A percentile compares a stretch with the other conserved stretches of the same genome.
Evolutionary conservation across 169 alveolate species (phyloP).

Genomic region (Eimeria necatrix): DNA sequence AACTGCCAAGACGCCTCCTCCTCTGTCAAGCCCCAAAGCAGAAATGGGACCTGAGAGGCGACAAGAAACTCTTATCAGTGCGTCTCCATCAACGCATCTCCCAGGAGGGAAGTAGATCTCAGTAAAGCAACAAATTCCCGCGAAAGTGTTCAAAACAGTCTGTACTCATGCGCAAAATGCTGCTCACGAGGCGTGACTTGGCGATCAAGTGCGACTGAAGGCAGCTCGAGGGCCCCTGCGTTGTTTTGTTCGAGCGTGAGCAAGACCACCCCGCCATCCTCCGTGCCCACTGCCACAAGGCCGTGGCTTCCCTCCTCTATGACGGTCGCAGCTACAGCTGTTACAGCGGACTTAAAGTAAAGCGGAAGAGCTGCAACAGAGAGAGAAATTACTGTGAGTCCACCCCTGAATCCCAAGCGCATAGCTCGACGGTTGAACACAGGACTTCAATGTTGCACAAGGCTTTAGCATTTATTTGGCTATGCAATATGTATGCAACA

Average conservation of each 20-base stretch:
- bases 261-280: constrained; percentile 32
- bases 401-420: no score
- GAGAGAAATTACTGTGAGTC: no score
- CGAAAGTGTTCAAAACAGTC: neutral
- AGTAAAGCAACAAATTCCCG: neutral
- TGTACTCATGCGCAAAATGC: neutral
- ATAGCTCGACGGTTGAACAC: no score
- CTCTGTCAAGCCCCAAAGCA: constrained; percentile 47
- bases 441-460: no score
- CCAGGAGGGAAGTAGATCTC: neutral
- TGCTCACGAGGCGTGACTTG: constrained; percentile 20
- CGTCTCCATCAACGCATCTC: neutral
- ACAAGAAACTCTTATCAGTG: neutral
- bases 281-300: constrained; percentile 50
- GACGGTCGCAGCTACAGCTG: constrained; percentile 59
- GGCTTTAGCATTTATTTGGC: no score
- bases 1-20: constrained; percentile 1
- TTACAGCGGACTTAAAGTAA: constrained; percentile 55
- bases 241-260: constrained; percentile 24
- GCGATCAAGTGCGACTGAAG: constrained; percentile 4
- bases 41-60: constrained; percentile 18
- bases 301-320: neutral
- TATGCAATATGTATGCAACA: no score
- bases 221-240: neutral
- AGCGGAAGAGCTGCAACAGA: constrained; percentile 53